phyloP scores from a whole-genome alignment of 192 early-diverging fungal genomes.

The Gigaspora rosea region DNA sequence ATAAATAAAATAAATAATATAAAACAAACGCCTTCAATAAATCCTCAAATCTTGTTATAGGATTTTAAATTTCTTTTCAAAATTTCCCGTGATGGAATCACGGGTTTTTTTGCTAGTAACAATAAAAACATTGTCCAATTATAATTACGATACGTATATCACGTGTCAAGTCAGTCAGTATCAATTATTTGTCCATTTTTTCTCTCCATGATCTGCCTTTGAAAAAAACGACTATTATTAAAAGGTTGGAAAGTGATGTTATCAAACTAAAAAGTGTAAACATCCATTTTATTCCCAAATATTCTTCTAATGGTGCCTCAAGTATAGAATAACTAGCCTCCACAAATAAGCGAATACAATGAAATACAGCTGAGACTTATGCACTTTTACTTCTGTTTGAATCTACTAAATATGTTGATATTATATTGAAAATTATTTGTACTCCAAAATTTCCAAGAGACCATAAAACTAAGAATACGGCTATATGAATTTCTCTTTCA shows the following conservation, averaged over 20 bases:
- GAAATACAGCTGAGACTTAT: not conserved
- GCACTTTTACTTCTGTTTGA: not conserved
- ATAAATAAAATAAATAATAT: too few species aligned
- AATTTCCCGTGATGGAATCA: too few species aligned
- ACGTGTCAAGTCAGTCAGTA: too few species aligned
- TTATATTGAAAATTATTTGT: not conserved
- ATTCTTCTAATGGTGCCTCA: not conserved
- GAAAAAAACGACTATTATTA: not conserved
- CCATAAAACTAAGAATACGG: conserved; percentile 28
- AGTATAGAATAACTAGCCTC: not conserved
- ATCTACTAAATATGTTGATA: conserved; percentile 11
- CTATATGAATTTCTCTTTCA: conserved; percentile 26
- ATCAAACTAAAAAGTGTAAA: not conserved
- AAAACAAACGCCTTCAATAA: too few species aligned
- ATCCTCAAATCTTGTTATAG: too few species aligned
- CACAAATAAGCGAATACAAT: not conserved
- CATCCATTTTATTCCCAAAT: not conserved
- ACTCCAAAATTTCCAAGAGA: conserved; percentile 22
- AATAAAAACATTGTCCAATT: too few species aligned
- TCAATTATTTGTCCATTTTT: not conserved
- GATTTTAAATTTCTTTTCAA: too few species aligned
- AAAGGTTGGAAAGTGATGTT: not conserved
- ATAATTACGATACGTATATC: too few species aligned
- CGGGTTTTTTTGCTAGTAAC: too few species aligned
- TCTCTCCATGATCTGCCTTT: conserved; percentile 24